Base-by-base conservation (phyloP, 139 green algal genomes). In the Monoraphidium neglectum region DNA sequence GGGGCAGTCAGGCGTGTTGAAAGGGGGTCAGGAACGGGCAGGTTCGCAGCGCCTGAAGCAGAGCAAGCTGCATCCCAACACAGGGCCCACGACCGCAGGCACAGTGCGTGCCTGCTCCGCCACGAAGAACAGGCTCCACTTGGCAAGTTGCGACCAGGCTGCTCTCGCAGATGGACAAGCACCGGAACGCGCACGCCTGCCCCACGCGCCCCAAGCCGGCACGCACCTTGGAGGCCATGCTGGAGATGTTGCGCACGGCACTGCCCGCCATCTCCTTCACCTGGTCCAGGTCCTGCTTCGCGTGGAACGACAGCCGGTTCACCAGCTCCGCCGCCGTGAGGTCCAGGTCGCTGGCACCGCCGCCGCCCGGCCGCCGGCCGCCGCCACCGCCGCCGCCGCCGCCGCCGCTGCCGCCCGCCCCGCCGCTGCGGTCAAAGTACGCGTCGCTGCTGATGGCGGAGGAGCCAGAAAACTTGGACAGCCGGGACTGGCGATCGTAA, bases 401-500 rank as follows among this genome's bases (percentile, higher is more conserved):
- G 37, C 77, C 59, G 24, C 33, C 37, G 51, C 77, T 74, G 13
- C 53, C 37, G 26, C 51, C 36, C 6, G 53, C 38, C 47, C 23
- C 30, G 18, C 68, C 72, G 32, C 77, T 72, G 33, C 84, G 46
- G 18, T 81, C 78, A 81, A 95, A 97, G 82, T 92, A 98, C 47
- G 93, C 92, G 2, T 89, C 88, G 0, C 85, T 94, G 15, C 85
- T 93, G 70, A 97, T 98, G 51, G 93, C 84, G 13, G 73, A 74
- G 0, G 93, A 84, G 32, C 89, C 88, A 63, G 86, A 70, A 74
- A 92, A 90, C 64, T 80, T 77, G 8, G 63, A 72, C 35, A 87
- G 72, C 8, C 82, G 77, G 10, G 74, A 67, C 67, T 78, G 61
- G 38, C 66, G 65, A 37, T 80, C 75, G 28, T n/a, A 63, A 10